Percentiles rank a stretch among this genome's conserved stretches.
Evolutionary conservation across 2,329 filamentous ascomycete genomes (phyloP).

Genomic region (Phialophora verrucosa): DNA sequence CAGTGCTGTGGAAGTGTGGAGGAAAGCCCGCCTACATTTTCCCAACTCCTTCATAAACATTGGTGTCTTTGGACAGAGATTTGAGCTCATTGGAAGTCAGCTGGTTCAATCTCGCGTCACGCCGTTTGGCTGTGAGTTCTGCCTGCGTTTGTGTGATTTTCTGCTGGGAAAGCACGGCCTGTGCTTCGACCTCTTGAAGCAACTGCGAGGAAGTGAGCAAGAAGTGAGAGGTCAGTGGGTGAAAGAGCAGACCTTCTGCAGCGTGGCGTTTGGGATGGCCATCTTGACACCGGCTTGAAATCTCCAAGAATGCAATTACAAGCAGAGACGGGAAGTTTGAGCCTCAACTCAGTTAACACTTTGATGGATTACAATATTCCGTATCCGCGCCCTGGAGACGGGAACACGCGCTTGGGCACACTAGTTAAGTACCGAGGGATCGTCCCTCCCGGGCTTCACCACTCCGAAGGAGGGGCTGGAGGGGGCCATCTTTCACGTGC

Average conservation of each 20-base stretch:
- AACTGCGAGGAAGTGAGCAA: constrained; percentile 62
- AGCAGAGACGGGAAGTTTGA: constrained; percentile 1
- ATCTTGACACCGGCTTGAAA: constrained; percentile 58
- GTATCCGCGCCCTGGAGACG: constrained; percentile 2
- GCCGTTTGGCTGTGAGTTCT: constrained; percentile 83
- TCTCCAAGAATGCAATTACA: background rate
- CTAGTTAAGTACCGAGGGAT: background rate
- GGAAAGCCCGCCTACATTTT: constrained; percentile 75
- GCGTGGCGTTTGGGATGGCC: constrained; percentile 91
- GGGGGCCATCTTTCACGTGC: constrained; percentile 10
- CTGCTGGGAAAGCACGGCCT: constrained; percentile 85
- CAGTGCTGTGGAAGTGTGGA: background rate
- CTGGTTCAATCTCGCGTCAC: constrained; percentile 86
- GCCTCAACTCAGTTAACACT: constrained; percentile 5
- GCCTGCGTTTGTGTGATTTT: constrained; percentile 85
- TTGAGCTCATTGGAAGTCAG: constrained; percentile 83
- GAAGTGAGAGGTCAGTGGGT: constrained; percentile 5
- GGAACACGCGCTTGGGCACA: background rate
- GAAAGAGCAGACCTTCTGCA: constrained; percentile 75
- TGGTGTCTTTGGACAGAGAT: constrained; percentile 74
- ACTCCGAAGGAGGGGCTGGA: background rate
- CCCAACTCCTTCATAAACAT: constrained; percentile 91
- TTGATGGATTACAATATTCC: constrained; percentile 1
- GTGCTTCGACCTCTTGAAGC: constrained; percentile 90
- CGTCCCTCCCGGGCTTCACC: background rate